A percentile compares a stretch with the other conserved stretches of the same genome.
Conservation (phyloP, 352 stramenopile genomes). For the Thalassiosira mediterranea region DNA sequence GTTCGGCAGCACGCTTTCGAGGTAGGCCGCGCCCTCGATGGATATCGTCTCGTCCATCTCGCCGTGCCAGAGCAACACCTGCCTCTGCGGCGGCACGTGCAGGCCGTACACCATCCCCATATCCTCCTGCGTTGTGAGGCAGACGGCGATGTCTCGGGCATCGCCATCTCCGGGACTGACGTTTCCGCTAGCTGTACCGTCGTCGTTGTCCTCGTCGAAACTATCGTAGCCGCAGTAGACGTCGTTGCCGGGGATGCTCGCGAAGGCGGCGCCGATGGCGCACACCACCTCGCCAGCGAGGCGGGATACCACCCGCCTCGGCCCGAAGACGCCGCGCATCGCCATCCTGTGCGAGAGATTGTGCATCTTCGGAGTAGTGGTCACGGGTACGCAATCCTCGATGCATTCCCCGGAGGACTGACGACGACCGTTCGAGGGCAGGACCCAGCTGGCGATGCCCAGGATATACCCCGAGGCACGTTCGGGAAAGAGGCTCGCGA, state of each 20-base stretch:
- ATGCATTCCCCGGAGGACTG: not conserved
- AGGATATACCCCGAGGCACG: constrained; percentile 46
- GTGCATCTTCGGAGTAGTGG: constrained; percentile 19
- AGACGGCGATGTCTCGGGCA: constrained; percentile 43
- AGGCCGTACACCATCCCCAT: constrained; percentile 33
- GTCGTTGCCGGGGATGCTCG: constrained; percentile 23
- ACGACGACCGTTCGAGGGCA: constrained; percentile 15
- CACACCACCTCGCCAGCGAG: constrained; percentile 25
- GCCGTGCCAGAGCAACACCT: constrained; percentile 46
- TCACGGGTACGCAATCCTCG: no score
- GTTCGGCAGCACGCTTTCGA: constrained; percentile 31
- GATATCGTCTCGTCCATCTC: constrained; percentile 47
- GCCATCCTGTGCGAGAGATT: constrained; percentile 24
- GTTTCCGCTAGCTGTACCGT: constrained; percentile 42
- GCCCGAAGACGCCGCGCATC: constrained; percentile 22
- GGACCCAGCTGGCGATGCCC: constrained; percentile 40
- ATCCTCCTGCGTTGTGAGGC: constrained; percentile 44
- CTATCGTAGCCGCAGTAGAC: no score
- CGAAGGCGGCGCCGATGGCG: constrained; percentile 16
- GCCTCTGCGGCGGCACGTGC: constrained; percentile 13
- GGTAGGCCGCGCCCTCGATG: constrained; percentile 30
- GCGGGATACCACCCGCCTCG: constrained; percentile 31
- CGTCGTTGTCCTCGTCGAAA: no score
- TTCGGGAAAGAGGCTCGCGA: constrained; percentile 27
- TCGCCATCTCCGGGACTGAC: constrained; percentile 14